A percentile compares a stretch with the other conserved stretches of the same genome.
phyloP scores from a whole-genome alignment of 805 yeast genomes.

The Clavispora carvajalis region DNA sequence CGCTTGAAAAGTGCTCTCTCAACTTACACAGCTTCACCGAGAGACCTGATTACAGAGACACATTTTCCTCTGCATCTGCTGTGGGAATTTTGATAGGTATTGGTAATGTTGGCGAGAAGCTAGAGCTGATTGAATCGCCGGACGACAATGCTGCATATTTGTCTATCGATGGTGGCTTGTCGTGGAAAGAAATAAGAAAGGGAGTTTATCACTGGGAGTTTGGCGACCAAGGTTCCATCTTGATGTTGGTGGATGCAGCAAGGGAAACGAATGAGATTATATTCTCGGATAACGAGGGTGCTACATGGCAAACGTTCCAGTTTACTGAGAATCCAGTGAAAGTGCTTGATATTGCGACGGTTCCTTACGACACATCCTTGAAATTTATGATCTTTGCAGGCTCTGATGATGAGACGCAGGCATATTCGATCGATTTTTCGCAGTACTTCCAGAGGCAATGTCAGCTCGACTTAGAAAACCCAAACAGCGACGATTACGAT shows the following conservation, averaged over 20 bases:
- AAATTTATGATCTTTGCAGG: constrained; percentile 62
- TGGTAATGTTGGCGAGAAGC: constrained; percentile 79
- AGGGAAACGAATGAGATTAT: constrained; percentile 53
- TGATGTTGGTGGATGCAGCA: constrained; percentile 61
- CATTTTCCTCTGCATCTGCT: constrained; percentile 84
- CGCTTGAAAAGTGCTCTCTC: constrained; percentile 63
- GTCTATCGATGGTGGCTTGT: constrained; percentile 84
- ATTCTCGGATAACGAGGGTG: constrained; percentile 78
- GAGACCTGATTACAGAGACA: constrained; percentile 74
- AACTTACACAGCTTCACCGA: constrained; percentile 91
- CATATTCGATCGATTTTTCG: constrained; percentile 40
- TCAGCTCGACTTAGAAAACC: constrained; percentile 38
- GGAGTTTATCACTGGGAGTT: constrained; percentile 89
- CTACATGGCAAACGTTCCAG: constrained; percentile 61
- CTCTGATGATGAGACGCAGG: constrained; percentile 30
- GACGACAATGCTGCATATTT: constrained; percentile 65
- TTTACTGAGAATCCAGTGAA: constrained; percentile 54
- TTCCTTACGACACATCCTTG: constrained; percentile 85
- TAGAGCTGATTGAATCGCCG: constrained; percentile 31
- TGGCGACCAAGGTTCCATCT: constrained; percentile 89
- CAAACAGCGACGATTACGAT: constrained; percentile 36
- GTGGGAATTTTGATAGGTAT: constrained; percentile 83
- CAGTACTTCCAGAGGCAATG: constrained; percentile 33
- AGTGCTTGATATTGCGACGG: constrained; percentile 76
- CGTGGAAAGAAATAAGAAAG: constrained; percentile 76